Percentiles rank a stretch among this genome's conserved stretches.
phyloP scores from a whole-genome alignment of 805 yeast species.

The Starmerella floricola region DNA sequence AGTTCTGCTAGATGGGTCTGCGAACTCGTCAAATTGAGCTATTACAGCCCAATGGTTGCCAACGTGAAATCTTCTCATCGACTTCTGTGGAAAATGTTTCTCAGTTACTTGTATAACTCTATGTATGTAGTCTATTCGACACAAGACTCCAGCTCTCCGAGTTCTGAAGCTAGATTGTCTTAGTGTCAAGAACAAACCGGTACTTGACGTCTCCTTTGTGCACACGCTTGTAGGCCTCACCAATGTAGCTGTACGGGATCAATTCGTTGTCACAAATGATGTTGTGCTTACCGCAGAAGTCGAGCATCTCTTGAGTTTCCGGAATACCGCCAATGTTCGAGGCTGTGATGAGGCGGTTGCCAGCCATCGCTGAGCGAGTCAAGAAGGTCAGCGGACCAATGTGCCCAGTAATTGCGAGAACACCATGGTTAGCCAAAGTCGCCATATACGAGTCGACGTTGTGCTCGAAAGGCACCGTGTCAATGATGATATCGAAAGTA shows the following conservation, averaged over 20 bases:
- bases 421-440: slow-evolving; percentile 45
- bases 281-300: slow-evolving; percentile 47
- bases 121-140: no score
- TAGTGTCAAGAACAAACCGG: slow-evolving; percentile 21
- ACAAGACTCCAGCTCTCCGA: no score
- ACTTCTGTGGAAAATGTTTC: no score
- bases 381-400: slow-evolving; percentile 39
- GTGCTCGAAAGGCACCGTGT: slow-evolving; percentile 41
- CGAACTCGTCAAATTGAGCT: no score
- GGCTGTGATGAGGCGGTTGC: slow-evolving; percentile 29
- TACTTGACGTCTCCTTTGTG: slow-evolving; percentile 18
- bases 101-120: no score
- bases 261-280: slow-evolving; percentile 54
- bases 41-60: no score
- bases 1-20: no score
- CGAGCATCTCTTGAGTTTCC: slow-evolving; percentile 56
- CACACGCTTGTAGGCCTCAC: slow-evolving; percentile 18
- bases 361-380: slow-evolving; percentile 37
- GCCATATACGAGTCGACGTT: slow-evolving; percentile 39
- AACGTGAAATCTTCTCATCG: no score
- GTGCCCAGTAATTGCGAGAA: slow-evolving; percentile 54
- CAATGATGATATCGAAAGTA: slow-evolving; percentile 42
- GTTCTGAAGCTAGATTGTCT: no score
- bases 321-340: slow-evolving; percentile 51
- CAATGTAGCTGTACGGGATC: slow-evolving; percentile 34